Evolutionary conservation across 805 yeast species (phyloP).

Genomic region (Schwanniomyces vanrijiae): DNA sequence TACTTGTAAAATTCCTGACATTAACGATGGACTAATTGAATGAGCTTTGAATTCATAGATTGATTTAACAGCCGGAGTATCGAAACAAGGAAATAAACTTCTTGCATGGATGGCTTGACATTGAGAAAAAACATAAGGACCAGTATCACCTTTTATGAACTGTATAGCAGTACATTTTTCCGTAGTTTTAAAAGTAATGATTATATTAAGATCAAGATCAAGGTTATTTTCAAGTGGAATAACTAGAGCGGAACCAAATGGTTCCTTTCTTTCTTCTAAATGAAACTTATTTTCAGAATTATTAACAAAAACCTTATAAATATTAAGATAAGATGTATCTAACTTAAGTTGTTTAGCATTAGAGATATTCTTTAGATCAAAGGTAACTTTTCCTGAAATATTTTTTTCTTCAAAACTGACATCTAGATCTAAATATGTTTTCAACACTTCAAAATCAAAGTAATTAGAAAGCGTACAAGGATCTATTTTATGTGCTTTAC

Average conservation of each 20-base stretch:
- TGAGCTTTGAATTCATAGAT: constrained; percentile 23
- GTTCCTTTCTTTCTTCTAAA: constrained; percentile 13
- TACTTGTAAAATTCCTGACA: constrained; percentile 29
- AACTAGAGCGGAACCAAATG: constrained; percentile 26
- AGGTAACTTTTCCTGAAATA: constrained; percentile 23
- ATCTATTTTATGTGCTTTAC: constrained; percentile 19
- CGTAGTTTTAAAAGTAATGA: constrained; percentile 25
- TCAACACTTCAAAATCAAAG: constrained; percentile 17
- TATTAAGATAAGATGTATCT: constrained; percentile 27
- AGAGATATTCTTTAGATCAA: constrained; percentile 12
- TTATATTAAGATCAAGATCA: constrained; percentile 9
- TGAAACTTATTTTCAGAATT: constrained; percentile 10
- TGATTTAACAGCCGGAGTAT: constrained; percentile 34
- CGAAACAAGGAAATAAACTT: constrained; percentile 36
- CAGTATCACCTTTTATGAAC: constrained; percentile 33
- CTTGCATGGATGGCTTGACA: constrained; percentile 39
- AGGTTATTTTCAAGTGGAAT: constrained; percentile 10
- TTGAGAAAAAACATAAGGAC: constrained; percentile 36
- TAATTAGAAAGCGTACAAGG: constrained; percentile 32
- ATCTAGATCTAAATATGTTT: constrained; percentile 19
- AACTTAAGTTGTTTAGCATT: constrained; percentile 12
- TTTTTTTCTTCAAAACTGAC: constrained; percentile 23
- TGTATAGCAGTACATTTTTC: constrained; percentile 33
- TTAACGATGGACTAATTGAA: constrained; percentile 25
- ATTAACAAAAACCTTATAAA: constrained; percentile 19